These are phyloP conservation scores for Mycena sanguinolenta DNA, from an alignment of 768 basidiomycete genomes.

Conservation along the genomic window DNA sequence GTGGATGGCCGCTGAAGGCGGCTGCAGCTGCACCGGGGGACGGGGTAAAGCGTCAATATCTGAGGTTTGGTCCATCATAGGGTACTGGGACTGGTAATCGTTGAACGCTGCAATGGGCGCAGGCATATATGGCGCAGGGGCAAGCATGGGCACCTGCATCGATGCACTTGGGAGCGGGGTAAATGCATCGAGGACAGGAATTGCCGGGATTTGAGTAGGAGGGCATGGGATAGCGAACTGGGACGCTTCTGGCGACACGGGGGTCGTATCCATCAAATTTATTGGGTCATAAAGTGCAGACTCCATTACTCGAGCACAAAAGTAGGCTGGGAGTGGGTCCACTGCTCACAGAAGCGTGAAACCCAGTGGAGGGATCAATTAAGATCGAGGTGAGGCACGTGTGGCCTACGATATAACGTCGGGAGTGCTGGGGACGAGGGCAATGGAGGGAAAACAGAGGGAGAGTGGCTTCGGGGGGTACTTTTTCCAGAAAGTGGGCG, in stretches of 20 bases:
- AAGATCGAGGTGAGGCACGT: constrained; percentile 26
- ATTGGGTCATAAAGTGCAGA: constrained; percentile 34
- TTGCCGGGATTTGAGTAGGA: constrained; percentile 18
- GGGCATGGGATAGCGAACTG: constrained; percentile 29
- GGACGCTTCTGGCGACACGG: constrained; percentile 21
- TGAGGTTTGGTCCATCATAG: constrained; percentile 34
- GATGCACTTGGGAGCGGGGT: constrained; percentile 9
- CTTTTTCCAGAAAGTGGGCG: constrained; percentile 31
- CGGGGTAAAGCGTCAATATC: constrained; percentile 45
- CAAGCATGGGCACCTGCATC: constrained; percentile 26
- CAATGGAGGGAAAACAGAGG: background rate
- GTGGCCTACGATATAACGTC: constrained; percentile 17
- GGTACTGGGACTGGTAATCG: constrained; percentile 31
- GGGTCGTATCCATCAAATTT: constrained; percentile 32
- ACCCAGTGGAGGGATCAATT: constrained; percentile 28
- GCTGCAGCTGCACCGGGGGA: constrained; percentile 52
- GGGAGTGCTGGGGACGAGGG: background rate
- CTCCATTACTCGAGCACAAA: constrained; percentile 43
- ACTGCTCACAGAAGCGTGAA: constrained; percentile 30
- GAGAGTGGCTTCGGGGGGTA: constrained; percentile 6
- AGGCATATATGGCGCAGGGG: constrained; percentile 29
- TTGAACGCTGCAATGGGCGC: constrained; percentile 21
- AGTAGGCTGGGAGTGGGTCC: constrained; percentile 33
- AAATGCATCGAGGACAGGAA: constrained; percentile 25
- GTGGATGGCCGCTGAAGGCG: constrained; percentile 55